Conservation (phyloP, 208 protist genomes). For the Leptomonas seymouri region DNA sequence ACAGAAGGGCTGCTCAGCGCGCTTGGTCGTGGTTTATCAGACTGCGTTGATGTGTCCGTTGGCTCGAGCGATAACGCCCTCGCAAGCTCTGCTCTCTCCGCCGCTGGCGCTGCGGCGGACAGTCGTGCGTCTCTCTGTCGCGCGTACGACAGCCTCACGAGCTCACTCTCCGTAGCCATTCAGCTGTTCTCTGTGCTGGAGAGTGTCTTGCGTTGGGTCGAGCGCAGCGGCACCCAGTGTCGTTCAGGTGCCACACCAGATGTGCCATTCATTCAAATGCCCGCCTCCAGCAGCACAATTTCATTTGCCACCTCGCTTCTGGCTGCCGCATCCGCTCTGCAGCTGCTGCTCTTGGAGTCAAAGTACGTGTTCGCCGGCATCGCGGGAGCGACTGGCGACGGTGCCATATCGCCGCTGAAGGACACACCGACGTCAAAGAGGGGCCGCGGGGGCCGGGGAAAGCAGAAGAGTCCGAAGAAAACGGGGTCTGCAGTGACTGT, state of each 20-base stretch:
- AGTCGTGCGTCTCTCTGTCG: not conserved
- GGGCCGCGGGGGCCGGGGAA: not conserved
- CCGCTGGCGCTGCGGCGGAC: not conserved
- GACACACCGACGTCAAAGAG: not conserved
- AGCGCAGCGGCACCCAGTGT: not conserved
- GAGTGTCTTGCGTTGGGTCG: not conserved
- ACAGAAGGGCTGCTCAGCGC: slow-evolving; percentile 1
- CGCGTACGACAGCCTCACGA: slow-evolving; percentile 19
- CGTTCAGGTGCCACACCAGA: not conserved
- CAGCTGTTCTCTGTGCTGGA: slow-evolving; percentile 14
- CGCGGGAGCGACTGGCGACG: not conserved
- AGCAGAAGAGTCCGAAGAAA: slow-evolving; percentile 4
- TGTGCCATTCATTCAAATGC: not conserved
- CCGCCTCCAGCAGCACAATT: slow-evolving; percentile 1
- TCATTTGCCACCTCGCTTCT: not conserved
- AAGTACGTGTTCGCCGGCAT: slow-evolving; percentile 17
- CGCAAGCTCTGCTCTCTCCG: not conserved
- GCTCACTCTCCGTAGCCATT: slow-evolving; percentile 8
- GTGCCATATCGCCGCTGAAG: not conserved
- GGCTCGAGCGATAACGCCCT: not conserved
- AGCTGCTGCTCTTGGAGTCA: slow-evolving; percentile 8
- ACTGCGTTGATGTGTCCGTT: not conserved
- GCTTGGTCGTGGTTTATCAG: not conserved
- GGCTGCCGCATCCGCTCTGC: not conserved
- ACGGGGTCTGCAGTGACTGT: not conserved